Evolutionary conservation across 306 rosid species (phyloP).

Genomic region (Lathyrus aphaca): DNA sequence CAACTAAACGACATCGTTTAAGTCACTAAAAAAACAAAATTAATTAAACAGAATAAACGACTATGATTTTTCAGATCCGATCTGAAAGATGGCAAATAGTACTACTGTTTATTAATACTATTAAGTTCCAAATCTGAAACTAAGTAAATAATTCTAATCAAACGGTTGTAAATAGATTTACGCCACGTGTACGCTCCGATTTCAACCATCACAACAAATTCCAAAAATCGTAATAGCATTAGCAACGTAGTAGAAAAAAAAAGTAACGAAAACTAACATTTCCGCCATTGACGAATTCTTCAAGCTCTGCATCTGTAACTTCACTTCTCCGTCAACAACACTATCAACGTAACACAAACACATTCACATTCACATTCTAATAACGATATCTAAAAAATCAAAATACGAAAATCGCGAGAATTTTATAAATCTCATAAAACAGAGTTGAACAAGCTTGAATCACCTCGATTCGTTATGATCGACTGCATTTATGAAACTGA

Average conservation of each 20-base stretch:
- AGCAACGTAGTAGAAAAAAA: neutral
- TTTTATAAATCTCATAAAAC: conserved; percentile 7
- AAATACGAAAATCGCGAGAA: neutral
- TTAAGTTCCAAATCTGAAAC: no score
- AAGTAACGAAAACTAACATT: conserved; percentile 49
- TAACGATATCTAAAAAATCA: neutral
- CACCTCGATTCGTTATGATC: conserved; percentile 55
- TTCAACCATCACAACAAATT: neutral
- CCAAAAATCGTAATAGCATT: neutral
- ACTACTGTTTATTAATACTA: no score
- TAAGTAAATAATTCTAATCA: neutral
- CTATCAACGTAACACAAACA: conserved; percentile 41
- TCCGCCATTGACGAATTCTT: conserved; percentile 71
- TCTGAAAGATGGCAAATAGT: conserved; percentile 28
- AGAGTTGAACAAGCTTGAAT: conserved; percentile 10
- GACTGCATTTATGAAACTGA: conserved; percentile 43
- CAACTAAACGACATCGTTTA: conserved; percentile 38
- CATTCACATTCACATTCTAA: conserved; percentile 35
- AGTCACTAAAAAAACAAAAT: conserved; percentile 8
- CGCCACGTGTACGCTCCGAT: conserved; percentile 35
- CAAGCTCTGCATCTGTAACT: conserved; percentile 52
- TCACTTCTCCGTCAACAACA: conserved; percentile 44
- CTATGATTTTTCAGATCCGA: conserved; percentile 51
- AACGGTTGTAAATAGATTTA: neutral
- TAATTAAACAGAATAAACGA: conserved; percentile 37